Conservation (phyloP, 257 asterid genomes). For the Prunella vulgaris region DNA sequence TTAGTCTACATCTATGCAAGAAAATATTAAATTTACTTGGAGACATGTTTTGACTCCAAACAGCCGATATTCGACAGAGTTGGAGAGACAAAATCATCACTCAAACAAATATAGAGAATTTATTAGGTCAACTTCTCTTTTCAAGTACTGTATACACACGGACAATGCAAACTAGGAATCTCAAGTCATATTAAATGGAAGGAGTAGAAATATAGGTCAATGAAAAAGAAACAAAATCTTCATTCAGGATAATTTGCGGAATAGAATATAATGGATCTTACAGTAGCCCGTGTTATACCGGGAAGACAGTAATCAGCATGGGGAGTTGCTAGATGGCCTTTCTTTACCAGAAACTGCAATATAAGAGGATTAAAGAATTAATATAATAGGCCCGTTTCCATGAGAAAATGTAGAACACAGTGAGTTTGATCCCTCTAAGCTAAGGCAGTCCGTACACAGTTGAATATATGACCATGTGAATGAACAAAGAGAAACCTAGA, state of each 20-base stretch:
- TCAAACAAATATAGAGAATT: background rate
- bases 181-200: background rate
- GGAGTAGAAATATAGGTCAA: background rate
- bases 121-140: too few relatives aligned
- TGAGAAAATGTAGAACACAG: background rate
- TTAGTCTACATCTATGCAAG: too few relatives aligned
- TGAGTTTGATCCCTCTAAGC: constrained; percentile 8
- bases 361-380: constrained; percentile 5
- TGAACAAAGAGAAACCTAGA: background rate
- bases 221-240: background rate
- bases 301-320: constrained; percentile 94
- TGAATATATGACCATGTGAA: constrained; percentile 4
- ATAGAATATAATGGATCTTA: constrained; percentile 36
- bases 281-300: constrained; percentile 80
- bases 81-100: background rate
- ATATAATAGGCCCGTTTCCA: background rate
- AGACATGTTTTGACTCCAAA: background rate
- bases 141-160: background rate
- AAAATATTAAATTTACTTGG: background rate
- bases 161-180: background rate
- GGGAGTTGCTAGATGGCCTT: constrained; percentile 67
- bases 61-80: background rate
- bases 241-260: background rate
- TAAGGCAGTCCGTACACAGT: background rate
- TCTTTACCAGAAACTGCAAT: constrained; percentile 80